Percentiles rank a stretch among this genome's conserved stretches.
phyloP scores from a whole-genome alignment of 169 alveolate species.

The Plasmodium coatneyi region DNA sequence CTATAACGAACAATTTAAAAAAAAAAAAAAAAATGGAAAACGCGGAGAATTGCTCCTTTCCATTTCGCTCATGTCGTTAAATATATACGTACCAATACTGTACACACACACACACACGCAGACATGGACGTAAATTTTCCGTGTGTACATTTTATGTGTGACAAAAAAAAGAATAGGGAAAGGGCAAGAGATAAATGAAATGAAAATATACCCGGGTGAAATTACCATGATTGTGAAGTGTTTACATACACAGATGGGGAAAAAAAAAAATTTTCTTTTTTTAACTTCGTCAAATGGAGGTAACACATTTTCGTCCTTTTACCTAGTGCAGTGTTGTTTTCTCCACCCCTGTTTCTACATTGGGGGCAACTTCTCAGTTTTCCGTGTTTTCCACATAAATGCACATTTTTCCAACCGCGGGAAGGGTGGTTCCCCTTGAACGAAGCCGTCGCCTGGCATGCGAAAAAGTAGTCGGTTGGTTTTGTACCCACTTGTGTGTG shows the following conservation, averaged over 20 bases:
- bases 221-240: not conserved
- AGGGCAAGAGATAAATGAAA: not conserved
- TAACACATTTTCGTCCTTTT: not conserved
- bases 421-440: not conserved
- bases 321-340: not conserved
- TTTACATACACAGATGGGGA: not conserved
- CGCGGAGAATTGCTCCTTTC: not conserved
- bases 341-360: not conserved
- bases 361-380: not conserved
- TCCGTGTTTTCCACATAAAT: not conserved
- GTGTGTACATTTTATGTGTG: not conserved
- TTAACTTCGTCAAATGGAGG: not conserved
- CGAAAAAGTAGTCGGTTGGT: not conserved
- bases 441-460: not conserved
- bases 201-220: not conserved
- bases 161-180: not conserved
- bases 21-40: not conserved
- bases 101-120: not conserved
- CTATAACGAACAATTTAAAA: not conserved
- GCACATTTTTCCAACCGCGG: not conserved
- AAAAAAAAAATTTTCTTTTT: not conserved
- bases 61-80: not conserved
- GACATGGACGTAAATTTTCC: not conserved
- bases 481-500: not conserved
- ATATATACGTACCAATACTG: not conserved